Percentiles rank a stretch among this genome's conserved stretches.
phyloP scores from a whole-genome alignment of 2,329 filamentous ascomycete genomes.

The Arthrocladium fulminans region DNA sequence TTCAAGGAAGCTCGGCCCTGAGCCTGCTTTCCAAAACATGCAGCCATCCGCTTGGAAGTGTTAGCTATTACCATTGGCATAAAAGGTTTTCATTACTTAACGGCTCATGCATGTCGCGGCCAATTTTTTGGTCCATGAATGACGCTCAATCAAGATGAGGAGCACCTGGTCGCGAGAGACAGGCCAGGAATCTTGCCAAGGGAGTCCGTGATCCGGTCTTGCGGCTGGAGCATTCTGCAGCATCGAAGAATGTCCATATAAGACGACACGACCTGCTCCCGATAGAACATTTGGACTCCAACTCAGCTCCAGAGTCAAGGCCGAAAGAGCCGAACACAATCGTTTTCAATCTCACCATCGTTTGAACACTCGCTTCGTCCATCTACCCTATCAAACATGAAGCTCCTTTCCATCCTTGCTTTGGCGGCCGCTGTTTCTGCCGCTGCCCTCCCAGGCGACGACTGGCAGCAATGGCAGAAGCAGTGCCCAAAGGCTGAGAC shows the following conservation, averaged over 20 bases:
- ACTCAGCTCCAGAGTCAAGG: constrained; percentile 2
- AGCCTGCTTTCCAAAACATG: background rate
- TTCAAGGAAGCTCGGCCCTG: no score
- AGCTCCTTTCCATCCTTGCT: constrained; percentile 2
- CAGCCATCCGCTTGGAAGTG: background rate
- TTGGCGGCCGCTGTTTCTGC: background rate
- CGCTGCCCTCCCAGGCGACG: background rate
- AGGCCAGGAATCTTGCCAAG: background rate
- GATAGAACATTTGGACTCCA: background rate
- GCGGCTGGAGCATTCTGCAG: background rate
- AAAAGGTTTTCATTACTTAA: background rate
- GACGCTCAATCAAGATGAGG: background rate
- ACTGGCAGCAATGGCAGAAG: background rate
- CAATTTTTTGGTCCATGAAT: background rate
- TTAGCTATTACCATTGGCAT: background rate
- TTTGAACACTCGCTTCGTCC: constrained; percentile 1
- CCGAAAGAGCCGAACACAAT: background rate
- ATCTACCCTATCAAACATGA: constrained; percentile 3
- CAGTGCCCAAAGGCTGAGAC: background rate
- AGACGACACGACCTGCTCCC: background rate
- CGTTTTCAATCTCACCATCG: background rate
- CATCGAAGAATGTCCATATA: background rate
- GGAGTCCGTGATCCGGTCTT: background rate
- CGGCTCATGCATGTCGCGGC: background rate
- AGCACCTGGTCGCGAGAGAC: background rate